Evolutionary conservation across 352 stramenopile genomes (phyloP), one percentile per base, ranked within the genome.

Genomic region (Globisporangium cederbergense): DNA sequence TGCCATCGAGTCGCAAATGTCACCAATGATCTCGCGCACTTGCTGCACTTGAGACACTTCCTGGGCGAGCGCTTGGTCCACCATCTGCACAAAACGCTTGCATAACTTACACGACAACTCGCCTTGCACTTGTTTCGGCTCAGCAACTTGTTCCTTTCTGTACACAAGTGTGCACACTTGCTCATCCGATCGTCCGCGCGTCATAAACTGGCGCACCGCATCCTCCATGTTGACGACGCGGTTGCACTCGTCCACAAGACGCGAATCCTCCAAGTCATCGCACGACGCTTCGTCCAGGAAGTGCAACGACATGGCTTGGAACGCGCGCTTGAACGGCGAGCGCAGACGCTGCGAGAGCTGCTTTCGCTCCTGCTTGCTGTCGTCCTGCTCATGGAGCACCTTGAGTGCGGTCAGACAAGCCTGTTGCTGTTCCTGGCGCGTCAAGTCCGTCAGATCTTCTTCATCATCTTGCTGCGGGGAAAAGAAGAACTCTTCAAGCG

Each of bases 81-180:
- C 70, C 82, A 93, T 90, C 54, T 89, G 63, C 62, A 93, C 78
- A 55, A 93, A 90, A 46, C 80, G 76, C 63, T 89, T 73, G 75
- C 84, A 93, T 50, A 93, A 72, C 62, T 86, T 86, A 61, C 84
- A 93, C 50, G 79, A 84, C 30, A 90, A 51, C 16, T 86, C 72
- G 42, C 60, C 56, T 18, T 57, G 64, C 16, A 78, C 71, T 46
- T 72, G 25, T n/a, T 77, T 64, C 40, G 54, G 47, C 1, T 70
- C 64, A 14, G 54, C 54, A 3, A 65, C 38, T 55, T 66, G 58
- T 9, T 59, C 58, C 56, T 55, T 20, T 30, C 62, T 50, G 30
- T 53, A 60, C 8, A 71, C 57, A 22, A 73, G 52, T 43, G 80
- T 76, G 38, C 83, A 91, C 40, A 88, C 74, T 55, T 88, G 72